Conservation (phyloP, 2,329 filamentous ascomycete species). For the Penicillium sp. region DNA sequence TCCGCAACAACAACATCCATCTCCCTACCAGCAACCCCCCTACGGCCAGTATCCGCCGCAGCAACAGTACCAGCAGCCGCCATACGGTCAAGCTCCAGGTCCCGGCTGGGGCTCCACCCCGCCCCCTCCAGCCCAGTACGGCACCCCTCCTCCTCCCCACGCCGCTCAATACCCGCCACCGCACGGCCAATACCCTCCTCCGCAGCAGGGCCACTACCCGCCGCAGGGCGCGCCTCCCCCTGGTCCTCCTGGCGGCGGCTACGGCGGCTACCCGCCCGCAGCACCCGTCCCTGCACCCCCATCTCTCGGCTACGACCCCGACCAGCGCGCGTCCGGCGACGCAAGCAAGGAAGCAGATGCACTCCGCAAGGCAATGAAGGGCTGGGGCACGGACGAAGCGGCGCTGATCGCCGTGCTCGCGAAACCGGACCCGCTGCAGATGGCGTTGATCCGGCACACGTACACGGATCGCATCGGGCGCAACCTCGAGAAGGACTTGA, state of each 20-base stretch:
- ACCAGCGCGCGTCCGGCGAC: slow-evolving; percentile 67
- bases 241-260: background rate
- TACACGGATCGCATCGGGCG: slow-evolving; percentile 68
- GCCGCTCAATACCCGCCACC: slow-evolving; percentile 7
- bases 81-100: background rate
- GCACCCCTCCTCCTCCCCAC: slow-evolving; percentile 4
- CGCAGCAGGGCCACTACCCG: slow-evolving; percentile 15
- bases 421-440: slow-evolving; percentile 73
- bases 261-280: slow-evolving; percentile 13
- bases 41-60: slow-evolving; percentile 11
- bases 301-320: slow-evolving; percentile 71
- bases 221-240: slow-evolving; percentile 4
- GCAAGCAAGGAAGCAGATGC: slow-evolving; percentile 63
- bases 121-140: slow-evolving; percentile 10
- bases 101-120: slow-evolving; percentile 11
- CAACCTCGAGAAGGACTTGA: slow-evolving; percentile 72
- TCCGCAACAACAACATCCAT: background rate
- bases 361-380: slow-evolving; percentile 81
- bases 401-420: slow-evolving; percentile 69
- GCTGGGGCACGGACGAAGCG: slow-evolving; percentile 51
- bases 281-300: slow-evolving; percentile 57
- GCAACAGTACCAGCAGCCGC: slow-evolving; percentile 11
- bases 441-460: slow-evolving; percentile 65
- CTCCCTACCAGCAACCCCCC: slow-evolving; percentile 14
- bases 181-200: slow-evolving; percentile 12